Evolutionary conservation across 257 asterid genomes (phyloP), one percentile per base, ranked within the genome.

Genomic region (Linderniella brevidens): DNA sequence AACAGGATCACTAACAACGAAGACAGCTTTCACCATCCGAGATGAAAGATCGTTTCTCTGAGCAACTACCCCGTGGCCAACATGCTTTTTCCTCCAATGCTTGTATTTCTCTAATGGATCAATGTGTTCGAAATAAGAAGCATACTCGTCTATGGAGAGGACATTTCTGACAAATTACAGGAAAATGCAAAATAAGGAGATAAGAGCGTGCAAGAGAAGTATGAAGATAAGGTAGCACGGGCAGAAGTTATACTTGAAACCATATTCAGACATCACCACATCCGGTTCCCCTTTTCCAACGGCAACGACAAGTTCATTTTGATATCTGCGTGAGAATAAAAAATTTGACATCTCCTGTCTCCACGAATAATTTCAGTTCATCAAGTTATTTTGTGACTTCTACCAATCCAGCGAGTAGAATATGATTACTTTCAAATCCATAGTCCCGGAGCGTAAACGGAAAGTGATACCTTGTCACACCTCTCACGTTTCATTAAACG

Each of bases 221-320:
- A 12, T 44, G 17, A 37, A 35, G 36, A 37, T 43, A 17, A n/a
- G 19, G 43, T 17, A 52, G 25, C 46, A 16, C 41, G 38, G 29
- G 43, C 49, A 17, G 54, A 64, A 42, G 43, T 41, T 70, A 56
- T 78, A 83, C 97, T 74, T 80, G 58, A 78, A 88, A 38, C 97
- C 97, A 70, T 80, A 88, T 65, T 74, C 92, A 53, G 84, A 74
- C 93, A 84, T 80, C 64, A 84, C 97, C 41, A 37, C 12, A 7
- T 71, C 92, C 47, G 97, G 95, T 66, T 80, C 85, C 62, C 93
- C 95, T 72, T 88, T 88, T 52, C 95, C 95, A 50, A 73, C 92
- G 35, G 95, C 93, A 57, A 80, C 56, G 52, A 74, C 19, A 17
- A 78, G 72, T 53, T 74, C 85, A 60, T 76, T 69, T 64, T 67